Base-by-base conservation (phyloP, 768 basidiomycete genomes). In the Lanmaoa pseudosensibilis region DNA sequence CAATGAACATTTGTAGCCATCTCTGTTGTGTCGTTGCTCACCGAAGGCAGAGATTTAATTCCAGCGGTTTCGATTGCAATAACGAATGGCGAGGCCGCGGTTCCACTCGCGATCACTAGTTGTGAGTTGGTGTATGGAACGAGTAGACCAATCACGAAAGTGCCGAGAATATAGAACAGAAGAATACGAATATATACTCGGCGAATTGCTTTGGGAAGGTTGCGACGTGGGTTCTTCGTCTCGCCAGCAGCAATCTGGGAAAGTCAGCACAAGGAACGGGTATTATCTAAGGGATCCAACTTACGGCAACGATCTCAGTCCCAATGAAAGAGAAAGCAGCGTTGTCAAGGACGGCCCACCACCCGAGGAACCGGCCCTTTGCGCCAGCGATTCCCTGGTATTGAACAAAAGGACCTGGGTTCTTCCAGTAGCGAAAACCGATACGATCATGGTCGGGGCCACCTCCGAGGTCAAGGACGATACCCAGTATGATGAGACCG, bases 291-390 rank as follows among this genome's bases (percentile, higher is more conserved):
- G 33, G n/a, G 25, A 44, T 13, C 18, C 43, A 6, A 76, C 83
- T 64, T 75, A 90, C 87, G 30, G 91, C 92, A 40, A 96, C 93
- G 66, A 96, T 94, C 72, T 98, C 95, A 7, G 93, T 94, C 16
- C 94, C 95, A 57, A 94, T 93, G 71, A 80, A 95, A 12, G 92
- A 93, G 78, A 95, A 97, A 15, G 92, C 93, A 4, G 95, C 95
- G 61, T 94, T 88, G 8, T 86, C 85, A 74, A 96, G 74, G 55
- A 87, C 87, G 0, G 82, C 71, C 80, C 81, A 86, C 74, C 78
- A 85, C 23, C 82, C 87, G 19, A 86, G 79, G 80, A 98, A 97
- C 25, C 77, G 83, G 10, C 94, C 94, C 62, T 81, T 83, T 3
- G 81, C 57, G 4, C 95, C 95, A 4, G 65, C 7, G 21, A 92